These are phyloP conservation scores for Clavulina sp. DNA, from an alignment of 768 basidiomycete species.

Conservation along the genomic window DNA sequence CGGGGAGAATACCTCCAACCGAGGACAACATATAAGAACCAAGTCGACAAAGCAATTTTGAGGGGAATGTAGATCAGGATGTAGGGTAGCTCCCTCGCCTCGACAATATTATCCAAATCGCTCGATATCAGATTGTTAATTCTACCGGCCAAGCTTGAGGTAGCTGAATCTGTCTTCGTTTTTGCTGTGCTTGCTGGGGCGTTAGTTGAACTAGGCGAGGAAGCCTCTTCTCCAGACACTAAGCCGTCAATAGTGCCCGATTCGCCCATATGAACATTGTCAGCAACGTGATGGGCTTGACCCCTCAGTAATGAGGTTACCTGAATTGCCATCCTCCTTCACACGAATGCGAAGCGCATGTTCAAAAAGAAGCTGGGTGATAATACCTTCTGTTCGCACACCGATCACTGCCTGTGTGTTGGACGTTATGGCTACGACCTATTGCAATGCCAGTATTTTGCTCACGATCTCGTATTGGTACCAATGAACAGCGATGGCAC, in stretches of 20 bases:
- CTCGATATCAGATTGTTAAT: constrained; percentile 62
- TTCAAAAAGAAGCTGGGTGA: constrained; percentile 60
- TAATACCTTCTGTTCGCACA: constrained; percentile 33
- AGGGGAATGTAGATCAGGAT: constrained; percentile 23
- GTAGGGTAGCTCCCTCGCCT: constrained; percentile 22
- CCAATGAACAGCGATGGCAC: too few species aligned
- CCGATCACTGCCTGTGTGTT: constrained; percentile 26
- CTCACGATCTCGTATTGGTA: too few species aligned
- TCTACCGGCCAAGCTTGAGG: constrained; percentile 38
- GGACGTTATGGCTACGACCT: too few species aligned
- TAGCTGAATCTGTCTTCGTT: background rate
- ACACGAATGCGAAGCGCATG: constrained; percentile 61
- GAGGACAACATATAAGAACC: constrained; percentile 28
- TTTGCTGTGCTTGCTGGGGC: too few species aligned
- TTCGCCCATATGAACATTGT: constrained; percentile 15
- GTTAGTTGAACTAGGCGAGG: background rate
- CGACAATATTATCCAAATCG: constrained; percentile 29
- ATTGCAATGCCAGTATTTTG: too few species aligned
- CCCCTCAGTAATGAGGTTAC: background rate
- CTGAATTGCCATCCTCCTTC: constrained; percentile 27
- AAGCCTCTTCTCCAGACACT: background rate
- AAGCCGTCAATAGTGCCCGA: background rate
- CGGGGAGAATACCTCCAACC: constrained; percentile 28
- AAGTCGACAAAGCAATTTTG: constrained; percentile 24
- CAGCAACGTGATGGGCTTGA: constrained; percentile 9